Evolutionary conservation across 306 rosid genomes (phyloP).

Genomic region (Boehmeria nivea): DNA sequence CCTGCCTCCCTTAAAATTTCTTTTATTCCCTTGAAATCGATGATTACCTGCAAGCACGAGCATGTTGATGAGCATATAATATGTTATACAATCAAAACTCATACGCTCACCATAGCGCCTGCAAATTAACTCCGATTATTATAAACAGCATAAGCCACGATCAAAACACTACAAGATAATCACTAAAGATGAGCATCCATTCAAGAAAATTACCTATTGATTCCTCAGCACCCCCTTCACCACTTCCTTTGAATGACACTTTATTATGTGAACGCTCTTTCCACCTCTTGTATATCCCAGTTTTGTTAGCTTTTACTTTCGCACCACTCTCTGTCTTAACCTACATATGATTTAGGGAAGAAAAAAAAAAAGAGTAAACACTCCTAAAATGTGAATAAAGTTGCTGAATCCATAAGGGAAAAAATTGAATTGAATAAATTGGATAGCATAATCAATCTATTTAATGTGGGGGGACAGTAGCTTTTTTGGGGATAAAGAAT

Average conservation of each 20-base stretch:
- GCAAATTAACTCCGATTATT: no score
- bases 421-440: no score
- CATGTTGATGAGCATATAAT: not conserved
- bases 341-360: constrained; percentile 20
- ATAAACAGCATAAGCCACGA: not conserved
- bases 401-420: no score
- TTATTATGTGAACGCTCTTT: constrained; percentile 65
- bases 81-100: no score
- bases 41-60: constrained; percentile 35
- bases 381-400: not conserved
- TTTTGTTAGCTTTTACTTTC: constrained; percentile 65
- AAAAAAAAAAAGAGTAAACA: constrained; percentile 2
- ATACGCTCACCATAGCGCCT: no score
- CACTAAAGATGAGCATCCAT: not conserved
- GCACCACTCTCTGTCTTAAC: constrained; percentile 92
- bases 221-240: constrained; percentile 46
- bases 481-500: not conserved
- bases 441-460: no score
- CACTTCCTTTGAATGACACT: constrained; percentile 47
- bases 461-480: no score
- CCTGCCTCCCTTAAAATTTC: constrained; percentile 38
- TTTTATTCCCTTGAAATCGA: constrained; percentile 26
- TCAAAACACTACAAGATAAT: not conserved
- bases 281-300: constrained; percentile 90
- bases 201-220: constrained; percentile 43